Evolutionary conservation across 2,329 filamentous ascomycete genomes (phyloP), one percentile per base, ranked within the genome.

Genomic region (Epicoccum nigrum): DNA sequence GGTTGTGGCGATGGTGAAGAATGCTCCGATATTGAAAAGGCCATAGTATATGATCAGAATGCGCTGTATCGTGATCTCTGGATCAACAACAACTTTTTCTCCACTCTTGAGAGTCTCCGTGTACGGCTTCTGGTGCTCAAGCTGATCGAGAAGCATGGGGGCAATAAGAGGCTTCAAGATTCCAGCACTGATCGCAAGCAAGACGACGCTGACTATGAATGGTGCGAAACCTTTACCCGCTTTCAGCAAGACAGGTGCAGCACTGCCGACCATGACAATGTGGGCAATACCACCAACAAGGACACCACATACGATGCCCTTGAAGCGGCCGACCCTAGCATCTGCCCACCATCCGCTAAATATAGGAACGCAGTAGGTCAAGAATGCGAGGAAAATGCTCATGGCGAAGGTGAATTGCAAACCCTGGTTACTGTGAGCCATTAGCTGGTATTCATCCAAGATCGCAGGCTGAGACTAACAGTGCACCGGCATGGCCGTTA

Each of bases 341-440:
- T 79, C 76, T 15, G 76, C 76, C 8, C 77, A 61, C 68, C 78
- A 84, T 8, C 54, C 63, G 12, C 61, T 59, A 9, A 69, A 56
- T 15, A 86, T 76, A 0, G 84, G 84, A 11, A 86, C 72, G 3
- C 79, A 70, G 59, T 86, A 87, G 1, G 82, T 78, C 30, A 86
- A 67, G 60, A 87, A 79, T 49, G 71, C 79, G 74, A 83, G 85
- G 21, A 80, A 80, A 55, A 85, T 75, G 4, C 70, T 74, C 28
- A 83, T 75, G 7, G 81, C 81, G 32, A 80, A 81, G 40, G 81
- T 74, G 8, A 76, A 78, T 31, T 80, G 75, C 0, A 79, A 76
- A n/a, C 85, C 85, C 67, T 83, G 72, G 12, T 82, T 81, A 13
- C 52, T 55, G n/a, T 20, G 1, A 2, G 8, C 1, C 7, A 15